These are phyloP conservation scores for Hordeum marinum DNA, from an alignment of 176 grass and related monocot species.

Conservation along the genomic window DNA sequence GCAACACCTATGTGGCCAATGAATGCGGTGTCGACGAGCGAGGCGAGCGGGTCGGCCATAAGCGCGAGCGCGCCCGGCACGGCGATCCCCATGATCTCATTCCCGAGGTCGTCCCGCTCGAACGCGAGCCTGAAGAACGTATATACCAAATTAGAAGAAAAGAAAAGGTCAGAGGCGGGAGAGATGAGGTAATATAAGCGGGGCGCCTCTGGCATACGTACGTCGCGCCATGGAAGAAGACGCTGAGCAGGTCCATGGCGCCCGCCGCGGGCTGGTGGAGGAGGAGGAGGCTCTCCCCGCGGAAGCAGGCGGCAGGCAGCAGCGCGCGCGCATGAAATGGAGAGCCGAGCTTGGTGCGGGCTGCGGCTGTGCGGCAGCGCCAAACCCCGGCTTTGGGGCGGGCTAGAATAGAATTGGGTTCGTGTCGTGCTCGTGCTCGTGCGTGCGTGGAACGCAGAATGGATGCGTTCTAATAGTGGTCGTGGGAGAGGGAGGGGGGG, in stretches of 20 bases:
- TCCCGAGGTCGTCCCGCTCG: slow-evolving; percentile 72
- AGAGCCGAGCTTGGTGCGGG: not conserved
- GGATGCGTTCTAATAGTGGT: not conserved
- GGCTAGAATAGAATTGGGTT: not conserved
- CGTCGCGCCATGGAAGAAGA: slow-evolving; percentile 50
- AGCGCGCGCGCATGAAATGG: not conserved
- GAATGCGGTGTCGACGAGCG: slow-evolving; percentile 87
- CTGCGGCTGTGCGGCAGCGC: not conserved
- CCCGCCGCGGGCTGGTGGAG: not conserved
- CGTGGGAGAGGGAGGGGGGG: not conserved
- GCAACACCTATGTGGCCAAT: slow-evolving; percentile 70
- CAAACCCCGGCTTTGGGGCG: not conserved
- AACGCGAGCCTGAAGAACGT: slow-evolving; percentile 34
- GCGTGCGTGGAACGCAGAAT: slow-evolving; percentile 6
- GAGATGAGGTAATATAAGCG: not conserved
- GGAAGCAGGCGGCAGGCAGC: not conserved
- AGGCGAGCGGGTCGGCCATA: slow-evolving; percentile 72
- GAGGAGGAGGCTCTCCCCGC: not conserved
- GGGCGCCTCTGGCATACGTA: not conserved
- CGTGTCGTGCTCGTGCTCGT: not conserved
- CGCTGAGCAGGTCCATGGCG: slow-evolving; percentile 43
- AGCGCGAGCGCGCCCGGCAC: slow-evolving; percentile 75
- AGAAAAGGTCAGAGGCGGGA: not conserved
- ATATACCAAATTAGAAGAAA: not conserved
- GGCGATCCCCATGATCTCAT: slow-evolving; percentile 68